Evolutionary conservation across 176 grass and related monocot genomes (phyloP), one percentile per base, ranked within the genome.

Genomic region (Echinochloa phyllopogon): DNA sequence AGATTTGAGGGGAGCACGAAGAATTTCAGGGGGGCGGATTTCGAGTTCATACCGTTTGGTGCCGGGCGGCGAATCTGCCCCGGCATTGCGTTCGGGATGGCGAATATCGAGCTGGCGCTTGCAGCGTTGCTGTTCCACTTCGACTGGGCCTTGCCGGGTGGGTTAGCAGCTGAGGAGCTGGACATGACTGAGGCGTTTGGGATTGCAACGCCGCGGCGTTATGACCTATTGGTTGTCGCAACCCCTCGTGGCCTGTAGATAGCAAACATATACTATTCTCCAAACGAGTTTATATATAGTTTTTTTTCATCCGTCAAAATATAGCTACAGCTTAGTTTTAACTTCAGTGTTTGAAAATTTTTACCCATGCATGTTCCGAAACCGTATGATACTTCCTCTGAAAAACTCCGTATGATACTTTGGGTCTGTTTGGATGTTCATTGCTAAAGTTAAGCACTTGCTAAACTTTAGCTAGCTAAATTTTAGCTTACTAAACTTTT

Each of bases 31-130:
- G 92, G 92, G 4, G 45, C 23, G 0, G 76, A 94, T 75, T 94
- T 94, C 14, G 85, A 94, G 88, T 70, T 80, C 78, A 72, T 90
- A 5, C 88, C 92, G 10, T 94, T 94, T 9, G 88, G 92, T 0
- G 77, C 88, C 3, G 92, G 92, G 0, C 21, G 85, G 27, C 59
- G 92, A 78, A 88, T 94, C 11, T 94, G 92, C 79, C 85, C 88
- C 0, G 92, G 88, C 6, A 88, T 90, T 72, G 9, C 66, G 23
- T 94, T 94, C 5, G 92, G 88, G 2, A 5, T 94, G 18, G 85
- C 88, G 29, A 75, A 82, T 12, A 13, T 90, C 8, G 92, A 90
- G 71, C 43, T 94, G 14, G 70, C 76, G 16, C 85, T 94, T 6
- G 92, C 92, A 0, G 82, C 59, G 27, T n/a, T 94, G 38, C 82